Evolutionary conservation across 2,329 filamentous ascomycete genomes (phyloP).

Genomic region (Camillea tinctor): DNA sequence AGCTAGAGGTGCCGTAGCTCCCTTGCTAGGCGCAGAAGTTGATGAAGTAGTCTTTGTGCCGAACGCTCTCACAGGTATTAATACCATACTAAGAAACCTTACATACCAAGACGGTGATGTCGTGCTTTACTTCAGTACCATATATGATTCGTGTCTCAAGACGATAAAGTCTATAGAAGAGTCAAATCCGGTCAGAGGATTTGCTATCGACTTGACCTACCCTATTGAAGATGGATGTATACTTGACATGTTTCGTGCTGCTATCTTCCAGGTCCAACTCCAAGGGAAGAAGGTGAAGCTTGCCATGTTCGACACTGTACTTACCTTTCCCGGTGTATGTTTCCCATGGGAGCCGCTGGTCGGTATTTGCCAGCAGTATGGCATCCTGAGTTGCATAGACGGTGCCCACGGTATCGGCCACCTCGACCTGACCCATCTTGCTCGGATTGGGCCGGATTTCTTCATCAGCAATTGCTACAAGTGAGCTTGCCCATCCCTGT

Average conservation of each 20-base stretch:
- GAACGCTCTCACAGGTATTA: conserved; percentile 69
- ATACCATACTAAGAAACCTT: conserved; percentile 67
- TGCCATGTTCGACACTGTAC: conserved; percentile 70
- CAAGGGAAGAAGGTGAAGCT: conserved; percentile 56
- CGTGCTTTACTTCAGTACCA: conserved; percentile 65
- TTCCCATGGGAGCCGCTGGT: conserved; percentile 68
- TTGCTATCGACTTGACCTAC: conserved; percentile 55
- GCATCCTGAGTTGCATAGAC: conserved; percentile 65
- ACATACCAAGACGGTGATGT: conserved; percentile 58
- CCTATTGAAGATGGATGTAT: conserved; percentile 61
- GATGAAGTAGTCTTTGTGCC: conserved; percentile 65
- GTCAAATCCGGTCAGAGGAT: conserved; percentile 41
- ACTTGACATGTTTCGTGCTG: conserved; percentile 49
- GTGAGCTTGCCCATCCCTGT: conserved; percentile 19
- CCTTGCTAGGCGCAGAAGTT: conserved; percentile 57
- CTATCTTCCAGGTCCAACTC: conserved; percentile 46
- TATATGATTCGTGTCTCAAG: conserved; percentile 67
- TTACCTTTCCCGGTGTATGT: conserved; percentile 65
- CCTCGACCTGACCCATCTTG: conserved; percentile 59
- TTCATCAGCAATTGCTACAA: conserved; percentile 73
- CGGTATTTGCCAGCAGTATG: conserved; percentile 54
- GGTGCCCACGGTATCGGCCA: conserved; percentile 71
- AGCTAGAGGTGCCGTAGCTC: conserved; percentile 58
- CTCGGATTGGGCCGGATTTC: conserved; percentile 64
- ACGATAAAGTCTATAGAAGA: conserved; percentile 61